These are phyloP conservation scores for Myriangium duriaei DNA, from an alignment of 2,329 filamentous ascomycete genomes.

Conservation along the genomic window DNA sequence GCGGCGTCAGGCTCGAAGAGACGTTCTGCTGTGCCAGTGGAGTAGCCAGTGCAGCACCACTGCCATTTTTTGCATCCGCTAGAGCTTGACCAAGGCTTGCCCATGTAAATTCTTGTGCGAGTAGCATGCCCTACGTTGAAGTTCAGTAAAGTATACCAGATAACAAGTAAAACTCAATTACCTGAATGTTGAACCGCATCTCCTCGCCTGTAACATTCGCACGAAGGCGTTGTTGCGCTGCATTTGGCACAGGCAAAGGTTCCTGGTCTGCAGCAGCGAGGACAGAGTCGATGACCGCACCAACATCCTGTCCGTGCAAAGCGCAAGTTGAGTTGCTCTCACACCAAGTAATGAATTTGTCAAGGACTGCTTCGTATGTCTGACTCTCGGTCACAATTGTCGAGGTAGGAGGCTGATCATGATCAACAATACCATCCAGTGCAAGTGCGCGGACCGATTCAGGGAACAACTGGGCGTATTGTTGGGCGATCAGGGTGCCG, in stretches of 20 bases:
- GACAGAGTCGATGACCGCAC: background rate
- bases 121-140: no score
- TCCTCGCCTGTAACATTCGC: background rate
- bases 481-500: slow-evolving; percentile 31
- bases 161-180: no score
- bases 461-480: slow-evolving; percentile 35
- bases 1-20: background rate
- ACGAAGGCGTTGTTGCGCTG: background rate
- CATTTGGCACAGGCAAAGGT: background rate
- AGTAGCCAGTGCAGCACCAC: background rate
- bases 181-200: background rate
- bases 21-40: background rate
- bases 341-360: slow-evolving; percentile 30
- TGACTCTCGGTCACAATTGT: slow-evolving; percentile 26
- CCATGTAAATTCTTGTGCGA: background rate
- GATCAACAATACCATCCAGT: slow-evolving; percentile 36
- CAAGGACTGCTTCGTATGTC: slow-evolving; percentile 26
- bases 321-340: slow-evolving; percentile 19
- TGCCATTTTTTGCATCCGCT: background rate
- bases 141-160: no score
- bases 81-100: background rate
- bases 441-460: slow-evolving; percentile 15
- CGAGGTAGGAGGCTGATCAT: slow-evolving; percentile 25
- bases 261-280: background rate
- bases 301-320: slow-evolving; percentile 17